Conservation (phyloP, 108 stramenopile species). For the Cyclotella sp. region DNA sequence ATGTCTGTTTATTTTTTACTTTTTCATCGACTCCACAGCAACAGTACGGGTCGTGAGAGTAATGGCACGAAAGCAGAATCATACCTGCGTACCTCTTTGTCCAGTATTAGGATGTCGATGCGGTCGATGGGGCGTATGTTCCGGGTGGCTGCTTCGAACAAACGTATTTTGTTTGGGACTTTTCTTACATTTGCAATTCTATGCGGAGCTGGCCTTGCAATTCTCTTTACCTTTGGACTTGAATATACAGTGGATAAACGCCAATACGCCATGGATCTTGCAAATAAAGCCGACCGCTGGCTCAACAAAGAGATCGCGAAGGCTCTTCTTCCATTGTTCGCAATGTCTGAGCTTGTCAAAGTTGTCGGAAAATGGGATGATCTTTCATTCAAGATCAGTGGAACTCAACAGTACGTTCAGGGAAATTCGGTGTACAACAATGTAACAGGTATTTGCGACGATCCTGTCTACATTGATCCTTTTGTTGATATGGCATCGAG, state of each 20-base stretch:
- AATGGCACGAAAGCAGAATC: background rate
- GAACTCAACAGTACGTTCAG: background rate
- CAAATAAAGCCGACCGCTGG: background rate
- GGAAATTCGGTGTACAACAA: background rate
- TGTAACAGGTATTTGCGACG: background rate
- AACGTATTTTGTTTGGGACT: background rate
- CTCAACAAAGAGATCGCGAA: background rate
- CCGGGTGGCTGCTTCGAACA: background rate
- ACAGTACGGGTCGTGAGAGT: background rate
- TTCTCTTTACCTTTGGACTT: background rate
- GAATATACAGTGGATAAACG: background rate
- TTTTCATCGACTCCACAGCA: background rate
- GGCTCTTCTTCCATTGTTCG: conserved; percentile 1
- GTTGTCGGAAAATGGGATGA: conserved; percentile 4
- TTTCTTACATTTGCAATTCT: background rate
- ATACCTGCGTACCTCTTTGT: background rate
- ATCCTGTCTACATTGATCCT: background rate
- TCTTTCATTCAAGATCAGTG: background rate
- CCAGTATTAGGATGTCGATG: background rate
- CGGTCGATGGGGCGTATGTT: background rate
- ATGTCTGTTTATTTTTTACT: too few relatives aligned
- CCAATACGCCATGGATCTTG: background rate
- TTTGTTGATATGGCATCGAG: background rate
- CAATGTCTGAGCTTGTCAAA: background rate
- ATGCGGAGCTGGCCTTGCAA: background rate